Evolutionary conservation across 2,329 filamentous ascomycete species (phyloP), one percentile per base, ranked within the genome.

Genomic region (Rachicladosporium sp.): DNA sequence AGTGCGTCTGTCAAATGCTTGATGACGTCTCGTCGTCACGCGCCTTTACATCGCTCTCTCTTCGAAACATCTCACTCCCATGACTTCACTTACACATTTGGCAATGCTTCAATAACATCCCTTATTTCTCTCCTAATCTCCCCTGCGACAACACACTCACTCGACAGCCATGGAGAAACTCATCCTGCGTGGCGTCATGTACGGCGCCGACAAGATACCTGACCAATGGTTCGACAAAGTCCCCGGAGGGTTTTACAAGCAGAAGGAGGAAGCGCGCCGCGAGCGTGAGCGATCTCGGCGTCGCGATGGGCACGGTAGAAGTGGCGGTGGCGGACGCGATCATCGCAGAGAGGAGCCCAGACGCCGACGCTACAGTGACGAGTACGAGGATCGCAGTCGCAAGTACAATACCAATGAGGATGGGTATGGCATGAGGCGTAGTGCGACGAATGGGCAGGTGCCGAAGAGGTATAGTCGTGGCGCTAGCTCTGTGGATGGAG

Each of bases 141-240:
- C 7, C 6, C 23, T 8, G 7, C 7, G 7, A 27, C 7, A 27
- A 7, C 23, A 27, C 23, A 8, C 23, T 27, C 23, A 8, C 7
- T 27, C 7, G 5, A 8, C 7, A 6, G 23, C 33, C 19, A 50
- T 51, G 47, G 50, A 53, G 45, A 53, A 53, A 38, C 45, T 53
- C 31, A 45, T 53, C 15, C 38, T 53, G 19, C 46, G 46, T 13
- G 46, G 49, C 35, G 39, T 53, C 43, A 46, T 50, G 45, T 51
- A 50, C 37, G 49, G 50, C 33, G 50, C 51, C 41, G 58, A 60
- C 42, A 60, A 59, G 47, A 57, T 62, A 10, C 59, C 59, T 29
- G 58, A 62, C 45, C 49, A 37, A 13, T 57, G 55, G 50, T 61
- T 60, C 43, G 58, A 62, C 11, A 56, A 54, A 43, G 53, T 62